Percentiles rank a stretch among this genome's conserved stretches.
Evolutionary conservation across 208 protist species (phyloP).

Genomic region (Trypanosoma grayi): DNA sequence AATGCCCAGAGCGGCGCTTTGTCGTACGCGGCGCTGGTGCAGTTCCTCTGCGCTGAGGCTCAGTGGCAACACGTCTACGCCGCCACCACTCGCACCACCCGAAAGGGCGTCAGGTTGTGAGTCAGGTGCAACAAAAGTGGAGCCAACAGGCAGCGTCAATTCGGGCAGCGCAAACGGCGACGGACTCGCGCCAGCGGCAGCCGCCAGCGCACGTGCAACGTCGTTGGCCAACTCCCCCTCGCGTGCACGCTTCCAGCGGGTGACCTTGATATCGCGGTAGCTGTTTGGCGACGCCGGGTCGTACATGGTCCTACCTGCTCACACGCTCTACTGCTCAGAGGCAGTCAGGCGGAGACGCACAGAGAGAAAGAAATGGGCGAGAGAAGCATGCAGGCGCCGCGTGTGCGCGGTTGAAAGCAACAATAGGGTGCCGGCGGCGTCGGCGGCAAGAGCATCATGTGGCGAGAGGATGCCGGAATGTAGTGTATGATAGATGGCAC

Average conservation of each 20-base stretch:
- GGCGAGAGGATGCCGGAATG: no score
- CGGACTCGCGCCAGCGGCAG: neutral
- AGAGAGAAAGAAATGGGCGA: slow-evolving; percentile 8
- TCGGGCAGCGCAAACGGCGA: slow-evolving; percentile 8
- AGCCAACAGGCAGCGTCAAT: no score
- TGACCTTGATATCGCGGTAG: slow-evolving; percentile 49
- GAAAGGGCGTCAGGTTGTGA: neutral
- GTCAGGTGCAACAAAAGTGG: neutral
- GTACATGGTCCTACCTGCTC: slow-evolving; percentile 34
- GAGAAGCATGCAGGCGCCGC: no score
- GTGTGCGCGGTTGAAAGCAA: no score
- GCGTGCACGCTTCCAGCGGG: slow-evolving; percentile 25
- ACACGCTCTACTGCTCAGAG: neutral
- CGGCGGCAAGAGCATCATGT: no score
- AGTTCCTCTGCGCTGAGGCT: slow-evolving; percentile 73
- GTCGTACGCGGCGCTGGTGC: slow-evolving; percentile 59
- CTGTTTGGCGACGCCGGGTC: slow-evolving; percentile 48
- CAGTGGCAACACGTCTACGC: slow-evolving; percentile 15
- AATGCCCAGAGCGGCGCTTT: slow-evolving; percentile 71
- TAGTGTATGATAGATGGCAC: no score
- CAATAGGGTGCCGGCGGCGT: no score
- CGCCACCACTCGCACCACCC: neutral
- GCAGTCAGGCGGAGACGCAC: neutral
- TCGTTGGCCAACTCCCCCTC: slow-evolving; percentile 26
- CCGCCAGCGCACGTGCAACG: slow-evolving; percentile 7